Conservation (phyloP, 176 grass and related monocot species). For the Eleusine indica region DNA sequence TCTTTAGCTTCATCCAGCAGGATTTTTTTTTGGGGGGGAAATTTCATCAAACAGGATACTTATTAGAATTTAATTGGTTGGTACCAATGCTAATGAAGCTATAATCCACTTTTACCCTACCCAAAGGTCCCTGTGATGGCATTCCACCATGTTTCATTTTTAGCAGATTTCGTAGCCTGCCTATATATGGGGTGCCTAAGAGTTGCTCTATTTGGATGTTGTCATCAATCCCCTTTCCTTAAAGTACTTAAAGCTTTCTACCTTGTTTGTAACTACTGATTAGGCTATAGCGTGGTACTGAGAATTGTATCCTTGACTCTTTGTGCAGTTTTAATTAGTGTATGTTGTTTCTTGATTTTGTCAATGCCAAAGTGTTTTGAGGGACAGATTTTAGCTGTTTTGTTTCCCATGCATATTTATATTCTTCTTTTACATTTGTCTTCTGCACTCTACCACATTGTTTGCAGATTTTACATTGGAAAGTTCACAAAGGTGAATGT, state of each 20-base stretch:
- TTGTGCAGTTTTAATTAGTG: background rate
- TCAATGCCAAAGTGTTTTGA: background rate
- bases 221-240: background rate
- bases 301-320: background rate
- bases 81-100: background rate
- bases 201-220: background rate
- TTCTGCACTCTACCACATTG: background rate
- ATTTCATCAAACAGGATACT: background rate
- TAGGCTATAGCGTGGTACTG: background rate
- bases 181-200: background rate
- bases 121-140: background rate
- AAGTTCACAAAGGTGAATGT: slow-evolving; percentile 85
- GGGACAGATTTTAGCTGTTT: background rate
- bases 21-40: background rate
- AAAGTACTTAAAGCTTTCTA: background rate
- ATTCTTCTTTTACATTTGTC: slow-evolving; percentile 25
- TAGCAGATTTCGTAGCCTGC: background rate
- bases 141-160: background rate
- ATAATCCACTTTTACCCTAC: background rate
- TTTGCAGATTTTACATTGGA: slow-evolving; percentile 77
- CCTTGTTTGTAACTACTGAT: background rate
- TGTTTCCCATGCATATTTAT: background rate
- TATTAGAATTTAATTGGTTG: background rate
- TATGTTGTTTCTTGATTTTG: background rate
- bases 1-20: background rate